A percentile compares a stretch with the other conserved stretches of the same genome.
Evolutionary conservation across 768 basidiomycete species (phyloP).

Genomic region (Sporobolomyces phaffii): DNA sequence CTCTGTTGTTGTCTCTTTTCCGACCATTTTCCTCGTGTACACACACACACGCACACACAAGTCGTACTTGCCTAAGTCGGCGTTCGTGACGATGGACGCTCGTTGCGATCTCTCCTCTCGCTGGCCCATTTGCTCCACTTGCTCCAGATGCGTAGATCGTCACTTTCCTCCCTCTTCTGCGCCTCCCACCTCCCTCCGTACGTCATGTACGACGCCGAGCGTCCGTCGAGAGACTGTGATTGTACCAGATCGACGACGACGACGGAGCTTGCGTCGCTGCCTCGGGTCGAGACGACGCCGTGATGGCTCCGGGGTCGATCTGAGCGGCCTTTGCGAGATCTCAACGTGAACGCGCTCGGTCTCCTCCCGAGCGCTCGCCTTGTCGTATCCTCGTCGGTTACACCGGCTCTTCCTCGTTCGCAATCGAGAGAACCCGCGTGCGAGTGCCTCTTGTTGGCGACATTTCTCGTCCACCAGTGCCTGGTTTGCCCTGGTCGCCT

Average conservation of each 20-base stretch:
- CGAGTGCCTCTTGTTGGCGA: too few relatives aligned
- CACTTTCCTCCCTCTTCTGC: background rate
- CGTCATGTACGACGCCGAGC: background rate
- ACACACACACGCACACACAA: too few relatives aligned
- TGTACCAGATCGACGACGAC: background rate
- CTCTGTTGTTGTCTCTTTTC: background rate
- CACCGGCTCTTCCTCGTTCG: too few relatives aligned
- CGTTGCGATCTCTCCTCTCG: background rate
- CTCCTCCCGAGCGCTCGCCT: background rate
- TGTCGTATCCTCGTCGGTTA: background rate
- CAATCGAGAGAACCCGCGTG: too few relatives aligned
- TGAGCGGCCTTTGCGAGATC: background rate
- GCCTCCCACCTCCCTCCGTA: slow-evolving; percentile 6
- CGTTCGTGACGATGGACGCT: too few relatives aligned
- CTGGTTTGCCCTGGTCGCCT: too few relatives aligned
- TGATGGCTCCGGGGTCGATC: background rate
- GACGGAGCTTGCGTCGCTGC: background rate
- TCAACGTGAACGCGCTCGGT: background rate
- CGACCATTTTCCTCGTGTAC: too few relatives aligned
- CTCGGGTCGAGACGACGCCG: too few relatives aligned
- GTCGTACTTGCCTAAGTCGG: too few relatives aligned
- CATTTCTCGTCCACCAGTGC: too few relatives aligned
- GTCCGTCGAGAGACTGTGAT: background rate
- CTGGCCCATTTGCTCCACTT: background rate
- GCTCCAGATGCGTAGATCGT: too few relatives aligned